phyloP scores from a whole-genome alignment of 208 protist genomes.

The Leishmania tropica region DNA sequence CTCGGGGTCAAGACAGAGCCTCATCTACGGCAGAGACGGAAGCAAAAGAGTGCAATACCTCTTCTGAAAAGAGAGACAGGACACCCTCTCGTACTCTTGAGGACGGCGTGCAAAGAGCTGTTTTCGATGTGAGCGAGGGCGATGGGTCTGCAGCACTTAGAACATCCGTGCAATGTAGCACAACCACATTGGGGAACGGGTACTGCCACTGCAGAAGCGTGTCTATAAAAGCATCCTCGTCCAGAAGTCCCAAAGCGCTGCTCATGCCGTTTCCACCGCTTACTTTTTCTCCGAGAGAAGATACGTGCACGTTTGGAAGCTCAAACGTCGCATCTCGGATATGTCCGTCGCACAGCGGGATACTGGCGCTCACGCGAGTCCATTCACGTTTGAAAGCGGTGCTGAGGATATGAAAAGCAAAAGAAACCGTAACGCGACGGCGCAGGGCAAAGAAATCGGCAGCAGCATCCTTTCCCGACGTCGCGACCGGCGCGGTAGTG shows the following conservation, averaged over 20 bases:
- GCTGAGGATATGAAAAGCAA: conserved; percentile 48
- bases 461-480: not conserved
- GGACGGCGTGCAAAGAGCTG: not conserved
- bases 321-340: not conserved
- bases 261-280: not conserved
- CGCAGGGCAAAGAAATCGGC: conserved; percentile 14
- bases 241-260: conserved; percentile 12
- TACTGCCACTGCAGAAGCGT: conserved; percentile 51
- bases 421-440: conserved; percentile 26
- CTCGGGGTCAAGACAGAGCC: conserved; percentile 9
- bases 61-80: conserved; percentile 22
- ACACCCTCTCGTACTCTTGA: not conserved
- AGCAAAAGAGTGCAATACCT: conserved; percentile 12
- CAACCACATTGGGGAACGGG: conserved; percentile 28
- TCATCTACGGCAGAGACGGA: conserved; percentile 7
- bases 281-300: not conserved
- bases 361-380: conserved; percentile 29
- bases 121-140: not conserved
- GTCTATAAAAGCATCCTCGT: conserved; percentile 60
- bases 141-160: not conserved
- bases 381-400: conserved; percentile 44
- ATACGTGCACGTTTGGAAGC: not conserved
- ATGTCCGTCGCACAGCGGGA: conserved; percentile 13
- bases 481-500: not conserved
- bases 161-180: conserved; percentile 30